Evolutionary conservation across 2,329 filamentous ascomycete species (phyloP).

Genomic region (Fusarium albosuccineum): DNA sequence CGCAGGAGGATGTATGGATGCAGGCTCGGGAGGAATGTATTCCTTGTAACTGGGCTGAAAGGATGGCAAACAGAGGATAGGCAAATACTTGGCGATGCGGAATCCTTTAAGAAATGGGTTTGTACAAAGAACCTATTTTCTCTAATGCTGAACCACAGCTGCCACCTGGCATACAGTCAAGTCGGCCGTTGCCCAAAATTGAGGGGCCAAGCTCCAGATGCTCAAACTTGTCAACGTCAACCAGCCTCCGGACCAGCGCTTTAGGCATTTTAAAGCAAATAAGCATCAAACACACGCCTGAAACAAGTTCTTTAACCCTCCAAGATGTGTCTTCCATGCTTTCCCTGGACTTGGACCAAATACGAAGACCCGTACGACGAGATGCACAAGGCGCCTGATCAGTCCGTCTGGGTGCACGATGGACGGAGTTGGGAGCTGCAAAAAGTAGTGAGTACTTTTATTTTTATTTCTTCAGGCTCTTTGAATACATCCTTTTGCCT

Average conservation of each 20-base stretch:
- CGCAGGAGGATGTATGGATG: neutral
- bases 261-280: neutral
- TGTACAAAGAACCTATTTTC: neutral
- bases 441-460: slow-evolving; percentile 52
- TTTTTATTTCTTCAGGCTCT: slow-evolving; percentile 10
- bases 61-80: neutral
- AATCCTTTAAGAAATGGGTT: neutral
- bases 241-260: neutral
- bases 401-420: slow-evolving; percentile 58
- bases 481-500: neutral
- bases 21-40: neutral
- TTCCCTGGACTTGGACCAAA: slow-evolving; percentile 64
- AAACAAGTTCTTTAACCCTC: fast-evolving
- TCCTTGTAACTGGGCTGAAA: neutral
- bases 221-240: slow-evolving; percentile 4
- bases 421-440: slow-evolving; percentile 55
- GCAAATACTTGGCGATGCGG: neutral
- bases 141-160: slow-evolving; percentile 9
- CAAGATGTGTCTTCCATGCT: slow-evolving; percentile 67
- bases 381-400: slow-evolving; percentile 53
- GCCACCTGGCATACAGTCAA: neutral
- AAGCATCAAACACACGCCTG: neutral
- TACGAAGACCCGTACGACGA: slow-evolving; percentile 56
- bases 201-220: neutral
- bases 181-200: neutral